Conservation (phyloP, 352 stramenopile genomes). For the Globisporangium mamillatum region DNA sequence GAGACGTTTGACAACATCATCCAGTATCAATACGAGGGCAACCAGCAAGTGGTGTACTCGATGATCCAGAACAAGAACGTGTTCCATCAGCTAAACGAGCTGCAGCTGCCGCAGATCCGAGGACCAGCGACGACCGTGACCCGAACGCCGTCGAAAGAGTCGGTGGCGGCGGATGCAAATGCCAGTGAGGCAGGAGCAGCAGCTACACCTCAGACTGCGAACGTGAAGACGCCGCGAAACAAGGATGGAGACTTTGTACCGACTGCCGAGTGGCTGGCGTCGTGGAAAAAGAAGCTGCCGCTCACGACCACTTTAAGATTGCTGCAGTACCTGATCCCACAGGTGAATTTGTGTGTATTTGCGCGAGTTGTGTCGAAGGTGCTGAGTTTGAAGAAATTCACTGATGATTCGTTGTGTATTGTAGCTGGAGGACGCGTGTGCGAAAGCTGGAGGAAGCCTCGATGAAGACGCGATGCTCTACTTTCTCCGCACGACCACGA, state of each 20-base stretch:
- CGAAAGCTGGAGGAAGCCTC: constrained; percentile 81
- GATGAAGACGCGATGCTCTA: constrained; percentile 96
- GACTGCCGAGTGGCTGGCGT: constrained; percentile 92
- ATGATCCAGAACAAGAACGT: constrained; percentile 97
- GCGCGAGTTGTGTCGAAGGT: background rate
- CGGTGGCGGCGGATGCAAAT: constrained; percentile 12
- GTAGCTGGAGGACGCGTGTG: constrained; percentile 67
- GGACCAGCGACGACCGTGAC: constrained; percentile 2
- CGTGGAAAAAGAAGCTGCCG: constrained; percentile 94
- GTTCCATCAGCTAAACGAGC: constrained; percentile 89
- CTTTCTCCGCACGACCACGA: constrained; percentile 96
- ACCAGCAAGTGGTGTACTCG: constrained; percentile 97
- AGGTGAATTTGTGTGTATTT: constrained; percentile 32
- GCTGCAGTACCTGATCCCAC: constrained; percentile 93
- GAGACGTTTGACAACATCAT: constrained; percentile 99
- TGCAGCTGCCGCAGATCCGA: constrained; percentile 88
- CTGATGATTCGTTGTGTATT: background rate
- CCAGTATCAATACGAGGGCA: constrained; percentile 98
- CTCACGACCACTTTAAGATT: constrained; percentile 94
- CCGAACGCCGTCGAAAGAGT: constrained; percentile 9
- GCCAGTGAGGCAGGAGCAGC: constrained; percentile 8
- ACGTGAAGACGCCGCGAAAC: constrained; percentile 32
- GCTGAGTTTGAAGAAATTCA: background rate
- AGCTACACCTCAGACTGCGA: background rate
- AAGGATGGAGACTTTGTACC: constrained; percentile 73